These are phyloP conservation scores for Carex kokanica DNA, from an alignment of 176 grass and related monocot genomes.

Conservation along the genomic window DNA sequence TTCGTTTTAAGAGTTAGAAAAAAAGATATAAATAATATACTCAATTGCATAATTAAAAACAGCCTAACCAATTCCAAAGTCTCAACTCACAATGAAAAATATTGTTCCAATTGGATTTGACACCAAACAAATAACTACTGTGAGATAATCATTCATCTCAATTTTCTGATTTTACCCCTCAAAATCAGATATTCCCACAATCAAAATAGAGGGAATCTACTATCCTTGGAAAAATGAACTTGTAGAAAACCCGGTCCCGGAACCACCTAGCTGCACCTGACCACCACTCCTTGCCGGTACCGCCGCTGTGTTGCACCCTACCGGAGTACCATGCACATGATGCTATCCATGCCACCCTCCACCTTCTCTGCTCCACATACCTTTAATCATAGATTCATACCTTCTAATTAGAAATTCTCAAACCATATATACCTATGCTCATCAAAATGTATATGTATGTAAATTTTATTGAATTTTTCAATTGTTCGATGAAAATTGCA, in stretches of 20 bases:
- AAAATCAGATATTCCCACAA: slow-evolving; percentile 38
- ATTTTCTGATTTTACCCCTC: too few relatives aligned
- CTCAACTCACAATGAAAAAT: too few relatives aligned
- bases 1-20: too few relatives aligned
- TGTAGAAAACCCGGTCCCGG: slow-evolving; percentile 46
- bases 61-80: too few relatives aligned
- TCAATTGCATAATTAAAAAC: too few relatives aligned
- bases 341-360: slow-evolving; percentile 39
- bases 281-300: slow-evolving; percentile 17
- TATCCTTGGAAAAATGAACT: slow-evolving; percentile 42
- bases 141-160: too few relatives aligned
- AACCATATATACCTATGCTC: background rate
- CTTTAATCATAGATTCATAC: background rate
- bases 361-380: slow-evolving; percentile 27
- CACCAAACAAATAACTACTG: too few relatives aligned
- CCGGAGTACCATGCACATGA: slow-evolving; percentile 32
- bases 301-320: slow-evolving; percentile 45
- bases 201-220: slow-evolving; percentile 36
- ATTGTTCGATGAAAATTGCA: background rate
- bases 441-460: too few relatives aligned
- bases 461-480: too few relatives aligned
- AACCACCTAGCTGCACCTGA: slow-evolving; percentile 28
- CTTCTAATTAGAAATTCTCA: background rate
- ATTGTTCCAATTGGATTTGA: too few relatives aligned
- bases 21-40: too few relatives aligned